Evolutionary conservation across 768 basidiomycete species (phyloP), one percentile per base, ranked within the genome.

Genomic region (Lactarius sp.): DNA sequence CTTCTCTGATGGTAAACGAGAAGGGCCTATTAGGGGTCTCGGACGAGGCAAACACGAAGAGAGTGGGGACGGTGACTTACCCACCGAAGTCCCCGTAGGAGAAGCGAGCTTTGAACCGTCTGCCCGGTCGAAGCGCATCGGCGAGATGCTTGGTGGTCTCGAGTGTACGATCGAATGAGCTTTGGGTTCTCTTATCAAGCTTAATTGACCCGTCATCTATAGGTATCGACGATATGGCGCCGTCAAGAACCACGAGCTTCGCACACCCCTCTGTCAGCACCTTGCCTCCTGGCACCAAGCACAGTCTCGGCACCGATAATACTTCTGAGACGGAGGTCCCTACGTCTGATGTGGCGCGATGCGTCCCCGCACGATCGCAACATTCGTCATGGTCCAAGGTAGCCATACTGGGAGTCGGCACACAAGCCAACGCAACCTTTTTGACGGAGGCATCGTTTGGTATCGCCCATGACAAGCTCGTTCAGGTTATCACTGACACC

Each of bases 401-500:
- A 47, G n/a, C 33, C 37, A 34, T 41, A 46, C 14, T 47, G 3
- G 54, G 59, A 27, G 59, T 33, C 52, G 66, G 65, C 8, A 49
- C 52, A 27, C 69, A 62, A 47, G 67, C 59, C 14, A 79, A 88
- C 67, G 81, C 79, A 9, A 89, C 88, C 0, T 96, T 88, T 77
- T 78, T 98, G 66, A 98, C 96, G 12, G 95, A 98, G 72, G 98
- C 95, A 72, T 98, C 95, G 47, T 99, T 99, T 72, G 93, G 85
- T 16, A 86, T 98, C 50, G 83, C 94, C n/a, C 92, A 92, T 70
- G 96, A 98, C 72, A 83, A 84, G 51, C 83, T 99, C 6, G 88
- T 98, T 2, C 85, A 91, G 73, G 86, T 92, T 69, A 92, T 99
- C 71, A 98, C 95, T 49, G 94, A 98, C 70, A 85, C 94, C 13